phyloP scores from a whole-genome alignment of 208 protist species.

The Acanthamoeba quina region DNA sequence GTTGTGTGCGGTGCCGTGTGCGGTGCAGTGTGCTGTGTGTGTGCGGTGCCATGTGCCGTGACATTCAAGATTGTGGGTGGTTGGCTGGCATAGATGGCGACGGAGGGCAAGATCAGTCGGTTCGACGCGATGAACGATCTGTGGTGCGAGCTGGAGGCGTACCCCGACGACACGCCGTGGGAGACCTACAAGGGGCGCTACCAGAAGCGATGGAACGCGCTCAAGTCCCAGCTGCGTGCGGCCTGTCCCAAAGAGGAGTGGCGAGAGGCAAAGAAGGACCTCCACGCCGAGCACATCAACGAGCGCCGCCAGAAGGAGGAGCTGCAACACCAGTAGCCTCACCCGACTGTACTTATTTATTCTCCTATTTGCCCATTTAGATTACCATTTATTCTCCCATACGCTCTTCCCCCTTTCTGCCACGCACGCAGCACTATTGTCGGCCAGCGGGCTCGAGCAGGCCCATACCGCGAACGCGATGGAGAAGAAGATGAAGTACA shows the following conservation, averaged over 20 bases:
- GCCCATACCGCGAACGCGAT: too few relatives aligned
- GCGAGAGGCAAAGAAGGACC: slow-evolving; percentile 32
- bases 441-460: too few relatives aligned
- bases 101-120: slow-evolving; percentile 11
- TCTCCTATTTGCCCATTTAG: too few relatives aligned
- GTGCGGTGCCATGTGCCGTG: background rate
- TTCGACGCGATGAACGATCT: slow-evolving; percentile 28
- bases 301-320: background rate
- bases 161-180: slow-evolving; percentile 12
- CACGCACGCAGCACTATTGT: too few relatives aligned
- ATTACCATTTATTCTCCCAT: too few relatives aligned
- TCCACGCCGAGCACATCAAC: background rate
- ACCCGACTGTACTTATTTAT: too few relatives aligned
- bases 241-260: slow-evolving; percentile 41
- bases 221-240: slow-evolving; percentile 44
- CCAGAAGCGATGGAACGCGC: slow-evolving; percentile 6
- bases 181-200: slow-evolving; percentile 29
- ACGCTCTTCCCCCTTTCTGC: too few relatives aligned
- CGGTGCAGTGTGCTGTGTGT: background rate
- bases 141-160: background rate
- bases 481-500: background rate
- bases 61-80: background rate
- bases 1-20: too few relatives aligned
- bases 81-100: background rate
- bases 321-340: background rate